phyloP scores from a whole-genome alignment of 768 basidiomycete species.

The Agrocybe pediades region DNA sequence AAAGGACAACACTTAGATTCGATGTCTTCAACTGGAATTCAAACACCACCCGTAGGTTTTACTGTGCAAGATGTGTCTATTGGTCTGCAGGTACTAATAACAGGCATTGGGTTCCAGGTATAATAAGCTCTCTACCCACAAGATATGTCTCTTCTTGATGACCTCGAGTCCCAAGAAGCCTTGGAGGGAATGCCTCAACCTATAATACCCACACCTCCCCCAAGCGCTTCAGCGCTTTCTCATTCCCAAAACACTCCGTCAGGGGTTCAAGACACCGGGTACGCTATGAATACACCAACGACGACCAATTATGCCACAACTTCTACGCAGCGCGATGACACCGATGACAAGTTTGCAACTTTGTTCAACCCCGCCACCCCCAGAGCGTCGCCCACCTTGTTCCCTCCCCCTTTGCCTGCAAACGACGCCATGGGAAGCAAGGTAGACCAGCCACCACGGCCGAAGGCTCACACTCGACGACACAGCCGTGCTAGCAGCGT shows the following conservation, averaged over 20 bases:
- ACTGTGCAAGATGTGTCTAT: no score
- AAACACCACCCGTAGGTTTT: no score
- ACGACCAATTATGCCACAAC: not conserved
- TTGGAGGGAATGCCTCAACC: not conserved
- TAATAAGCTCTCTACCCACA: no score
- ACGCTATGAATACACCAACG: not conserved
- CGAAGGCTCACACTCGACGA: slow-evolving; percentile 8
- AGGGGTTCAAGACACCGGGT: not conserved
- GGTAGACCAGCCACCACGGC: slow-evolving; percentile 8
- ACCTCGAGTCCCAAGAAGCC: not conserved
- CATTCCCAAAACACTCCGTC: not conserved
- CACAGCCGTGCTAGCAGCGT: slow-evolving; percentile 12
- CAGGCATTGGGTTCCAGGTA: no score
- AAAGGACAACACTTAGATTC: no score
- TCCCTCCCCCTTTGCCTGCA: not conserved
- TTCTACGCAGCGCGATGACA: not conserved
- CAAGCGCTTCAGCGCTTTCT: not conserved
- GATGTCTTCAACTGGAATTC: no score
- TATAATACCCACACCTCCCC: not conserved
- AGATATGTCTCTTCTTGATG: not conserved
- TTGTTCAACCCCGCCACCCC: slow-evolving; percentile 44
- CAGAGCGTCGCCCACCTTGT: slow-evolving; percentile 32
- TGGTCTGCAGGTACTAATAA: no score
- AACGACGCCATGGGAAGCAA: not conserved
- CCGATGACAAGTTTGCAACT: slow-evolving; percentile 36